Evolutionary conservation across 1,139 yeast genomes (phyloP).

Genomic region (Ashbya aceris): DNA sequence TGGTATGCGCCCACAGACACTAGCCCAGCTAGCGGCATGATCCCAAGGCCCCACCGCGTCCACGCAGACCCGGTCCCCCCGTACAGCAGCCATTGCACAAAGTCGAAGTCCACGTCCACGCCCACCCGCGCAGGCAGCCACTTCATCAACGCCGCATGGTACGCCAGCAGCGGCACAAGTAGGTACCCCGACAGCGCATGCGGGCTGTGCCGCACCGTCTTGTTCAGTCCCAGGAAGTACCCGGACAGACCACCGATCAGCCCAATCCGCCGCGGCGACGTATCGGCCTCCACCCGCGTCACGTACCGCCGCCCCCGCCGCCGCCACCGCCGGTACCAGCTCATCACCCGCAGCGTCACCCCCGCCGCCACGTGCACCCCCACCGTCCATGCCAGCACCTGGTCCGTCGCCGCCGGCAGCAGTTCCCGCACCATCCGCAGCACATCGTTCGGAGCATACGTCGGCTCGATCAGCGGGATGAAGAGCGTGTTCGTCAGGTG

Average conservation of each 20-base stretch:
- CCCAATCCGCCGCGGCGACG: constrained; percentile 18
- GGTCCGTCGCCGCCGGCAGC: constrained; percentile 15
- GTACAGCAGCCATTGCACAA: constrained; percentile 17
- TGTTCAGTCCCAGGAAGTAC: constrained; percentile 17
- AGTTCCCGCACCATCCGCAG: constrained; percentile 20
- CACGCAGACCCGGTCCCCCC: constrained; percentile 12
- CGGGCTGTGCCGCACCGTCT: constrained; percentile 14
- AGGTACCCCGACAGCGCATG: constrained; percentile 20
- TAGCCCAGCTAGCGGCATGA: constrained; percentile 16
- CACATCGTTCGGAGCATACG: constrained; percentile 18
- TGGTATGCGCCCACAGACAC: constrained; percentile 20
- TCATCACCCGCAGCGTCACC: constrained; percentile 11
- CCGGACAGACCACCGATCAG: constrained; percentile 22
- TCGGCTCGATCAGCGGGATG: constrained; percentile 17
- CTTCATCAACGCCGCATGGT: constrained; percentile 20
- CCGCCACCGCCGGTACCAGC: neutral
- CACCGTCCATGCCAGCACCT: constrained; percentile 12
- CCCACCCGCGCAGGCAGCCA: constrained; percentile 11
- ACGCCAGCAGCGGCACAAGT: constrained; percentile 16
- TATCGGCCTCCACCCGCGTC: constrained; percentile 7
- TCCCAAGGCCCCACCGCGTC: constrained; percentile 18
- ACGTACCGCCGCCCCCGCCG: constrained; percentile 6
- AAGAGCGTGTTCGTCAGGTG: constrained; percentile 21
- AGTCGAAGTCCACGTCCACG: constrained; percentile 16
- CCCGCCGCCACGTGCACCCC: constrained; percentile 16